A percentile compares a stretch with the other conserved stretches of the same genome.
phyloP scores from a whole-genome alignment of 441 rosid species.

The Iberis amara region DNA sequence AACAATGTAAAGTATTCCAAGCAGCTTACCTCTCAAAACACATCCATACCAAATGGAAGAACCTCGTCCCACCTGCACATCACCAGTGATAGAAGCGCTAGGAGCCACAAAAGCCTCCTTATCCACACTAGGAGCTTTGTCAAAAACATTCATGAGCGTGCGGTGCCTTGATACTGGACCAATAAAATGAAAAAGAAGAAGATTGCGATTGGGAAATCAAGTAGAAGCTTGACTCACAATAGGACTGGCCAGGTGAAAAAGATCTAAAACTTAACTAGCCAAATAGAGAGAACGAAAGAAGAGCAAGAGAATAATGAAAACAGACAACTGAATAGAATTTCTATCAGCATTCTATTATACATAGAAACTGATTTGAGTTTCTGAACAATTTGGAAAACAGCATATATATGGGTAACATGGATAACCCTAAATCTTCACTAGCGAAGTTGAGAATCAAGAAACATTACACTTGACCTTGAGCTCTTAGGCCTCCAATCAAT shows the following conservation, averaged over 20 bases:
- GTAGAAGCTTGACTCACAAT: conserved; percentile 1
- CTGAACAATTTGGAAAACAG: too few species aligned
- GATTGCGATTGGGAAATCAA: not conserved
- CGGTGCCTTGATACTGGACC: conserved; percentile 65
- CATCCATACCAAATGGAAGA: conserved; percentile 80
- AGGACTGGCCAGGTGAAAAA: too few species aligned
- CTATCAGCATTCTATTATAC: too few species aligned
- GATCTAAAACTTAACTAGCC: not conserved
- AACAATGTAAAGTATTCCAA: not conserved
- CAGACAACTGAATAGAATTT: too few species aligned
- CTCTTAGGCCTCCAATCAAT: conserved; percentile 4
- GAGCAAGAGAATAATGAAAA: too few species aligned
- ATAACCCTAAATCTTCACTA: conserved; percentile 7
- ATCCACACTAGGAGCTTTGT: conserved; percentile 52
- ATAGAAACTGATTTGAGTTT: too few species aligned
- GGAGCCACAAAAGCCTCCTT: conserved; percentile 68
- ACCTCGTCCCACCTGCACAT: conserved; percentile 56
- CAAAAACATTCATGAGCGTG: conserved; percentile 57
- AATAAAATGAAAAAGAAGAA: conserved; percentile 2
- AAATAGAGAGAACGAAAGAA: not conserved
- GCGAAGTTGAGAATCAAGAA: not conserved
- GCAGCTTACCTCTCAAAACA: conserved; percentile 48
- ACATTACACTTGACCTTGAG: not conserved
- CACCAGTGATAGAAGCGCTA: conserved; percentile 57
- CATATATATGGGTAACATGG: not conserved